Base-by-base conservation (phyloP, 2,329 filamentous ascomycete genomes). In the Aspergillus calidoustus region DNA sequence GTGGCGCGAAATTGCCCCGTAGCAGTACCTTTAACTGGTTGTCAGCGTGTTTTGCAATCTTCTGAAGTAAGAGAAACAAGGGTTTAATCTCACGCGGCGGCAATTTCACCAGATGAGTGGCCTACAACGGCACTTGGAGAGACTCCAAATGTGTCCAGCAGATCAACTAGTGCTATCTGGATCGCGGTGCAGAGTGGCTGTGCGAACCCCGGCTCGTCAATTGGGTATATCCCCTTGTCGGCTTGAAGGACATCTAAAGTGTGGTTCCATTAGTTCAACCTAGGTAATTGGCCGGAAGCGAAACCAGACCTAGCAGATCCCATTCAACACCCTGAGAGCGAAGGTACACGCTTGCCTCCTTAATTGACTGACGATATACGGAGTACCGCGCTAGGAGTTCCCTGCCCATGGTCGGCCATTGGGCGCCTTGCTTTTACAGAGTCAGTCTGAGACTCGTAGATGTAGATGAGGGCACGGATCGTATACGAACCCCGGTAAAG, bases 71-170 rank as follows among this genome's bases (percentile, higher is more conserved):
- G 19, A 19, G 19, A 19, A 19, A 19, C 19, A 1, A 19, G 19
- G 19, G 19, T 19, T 19, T 19, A 19, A 19, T 19, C 19, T 19
- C 47, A 83, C 7, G 80, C 79, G 0, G 80, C 80, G 0, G 77
- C 79, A 43, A 82, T 73, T 50, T 76, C 73, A 9, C 73, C 73
- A 3, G 69, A 71, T 0, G 71, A 74, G 44, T 75, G 73, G 5
- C 73, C 72, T 1, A 54, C 62, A 5, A 75, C 71, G 13, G 48
- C 52, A 19, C 46, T 60, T 8, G 72, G 71, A 6, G 60, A 62
- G 34, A 75, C 67, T 38, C 60, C 49, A 67, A 67, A 74, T 28
- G 66, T 3, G 62, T 59, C 8, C 11, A 76, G 46, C 8, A 75
- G 64, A 49, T 74, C 72, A 2, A 75, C 65, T 1, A 76, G 56